These are phyloP conservation scores for Podochytrium sp. DNA, from an alignment of 192 early-diverging fungal species.

Conservation along the genomic window DNA sequence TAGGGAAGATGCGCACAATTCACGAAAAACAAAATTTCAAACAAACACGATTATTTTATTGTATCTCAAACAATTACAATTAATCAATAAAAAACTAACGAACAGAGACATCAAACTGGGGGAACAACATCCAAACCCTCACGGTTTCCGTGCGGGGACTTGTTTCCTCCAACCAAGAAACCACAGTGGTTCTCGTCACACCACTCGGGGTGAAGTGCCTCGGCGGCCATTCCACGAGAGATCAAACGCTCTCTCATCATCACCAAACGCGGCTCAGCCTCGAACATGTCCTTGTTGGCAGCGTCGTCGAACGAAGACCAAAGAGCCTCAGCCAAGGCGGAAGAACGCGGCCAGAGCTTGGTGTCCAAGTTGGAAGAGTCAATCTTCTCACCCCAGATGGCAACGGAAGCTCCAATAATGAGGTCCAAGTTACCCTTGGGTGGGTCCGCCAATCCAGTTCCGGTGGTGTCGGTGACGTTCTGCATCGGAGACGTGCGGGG, in stretches of 20 bases:
- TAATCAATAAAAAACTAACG: no score
- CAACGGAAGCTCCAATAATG: slow-evolving; percentile 11
- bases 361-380: slow-evolving; percentile 15
- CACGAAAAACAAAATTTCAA: no score
- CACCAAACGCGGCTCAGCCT: neutral
- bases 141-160: no score
- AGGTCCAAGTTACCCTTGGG: neutral
- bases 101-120: no score
- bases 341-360: slow-evolving; percentile 25
- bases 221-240: neutral
- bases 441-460: neutral
- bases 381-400: slow-evolving; percentile 23
- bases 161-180: no score
- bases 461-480: neutral
- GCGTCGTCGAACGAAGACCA: slow-evolving; percentile 22
- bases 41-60: no score
- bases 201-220: slow-evolving; percentile 23
- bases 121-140: no score
- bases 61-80: no score
- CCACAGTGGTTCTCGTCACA: slow-evolving; percentile 12
- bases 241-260: slow-evolving; percentile 9
- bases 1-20: no score
- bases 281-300: slow-evolving; percentile 11
- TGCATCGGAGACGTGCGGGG: neutral
- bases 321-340: slow-evolving; percentile 14